Conservation (phyloP, 768 basidiomycete genomes). For the Rhizopogon vinicolor region DNA sequence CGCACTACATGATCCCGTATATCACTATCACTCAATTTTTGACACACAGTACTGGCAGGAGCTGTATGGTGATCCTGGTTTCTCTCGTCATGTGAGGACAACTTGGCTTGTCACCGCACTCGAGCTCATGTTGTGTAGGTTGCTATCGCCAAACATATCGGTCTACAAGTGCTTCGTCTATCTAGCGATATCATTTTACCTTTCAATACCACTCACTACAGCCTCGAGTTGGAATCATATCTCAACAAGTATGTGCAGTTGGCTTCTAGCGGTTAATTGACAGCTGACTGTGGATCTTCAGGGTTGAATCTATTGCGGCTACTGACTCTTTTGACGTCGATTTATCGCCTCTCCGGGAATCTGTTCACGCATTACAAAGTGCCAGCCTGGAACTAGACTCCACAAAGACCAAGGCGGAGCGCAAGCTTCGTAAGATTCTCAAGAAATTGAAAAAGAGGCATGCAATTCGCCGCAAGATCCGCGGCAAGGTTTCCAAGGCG, state of each 20-base stretch:
- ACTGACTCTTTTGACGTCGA: slow-evolving; percentile 23
- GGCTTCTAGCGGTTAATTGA: background rate
- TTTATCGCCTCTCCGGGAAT: slow-evolving; percentile 39
- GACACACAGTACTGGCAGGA: slow-evolving; percentile 59
- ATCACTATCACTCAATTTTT: slow-evolving; percentile 60
- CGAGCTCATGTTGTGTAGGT: slow-evolving; percentile 26
- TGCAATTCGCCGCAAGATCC: slow-evolving; percentile 12
- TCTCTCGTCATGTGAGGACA: slow-evolving; percentile 47
- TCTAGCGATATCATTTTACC: slow-evolving; percentile 54
- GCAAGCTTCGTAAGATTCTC: slow-evolving; percentile 42
- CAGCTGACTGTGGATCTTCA: slow-evolving; percentile 5
- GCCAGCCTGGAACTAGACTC: slow-evolving; percentile 51
- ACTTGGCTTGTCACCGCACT: background rate
- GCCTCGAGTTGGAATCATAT: slow-evolving; percentile 49
- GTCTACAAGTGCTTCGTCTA: slow-evolving; percentile 50
- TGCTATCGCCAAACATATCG: slow-evolving; percentile 56
- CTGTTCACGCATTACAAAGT: slow-evolving; percentile 40
- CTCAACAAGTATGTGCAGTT: slow-evolving; percentile 40
- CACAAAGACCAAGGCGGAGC: slow-evolving; percentile 54
- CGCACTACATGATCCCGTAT: slow-evolving; percentile 41
- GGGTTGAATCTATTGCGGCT: slow-evolving; percentile 24
- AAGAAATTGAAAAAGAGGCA: slow-evolving; percentile 28
- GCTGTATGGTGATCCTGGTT: slow-evolving; percentile 60
- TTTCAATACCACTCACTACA: slow-evolving; percentile 66
- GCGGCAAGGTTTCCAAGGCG: slow-evolving; percentile 21